phyloP scores from a whole-genome alignment of 2,329 filamentous ascomycete species.

The Apiospora marii region DNA sequence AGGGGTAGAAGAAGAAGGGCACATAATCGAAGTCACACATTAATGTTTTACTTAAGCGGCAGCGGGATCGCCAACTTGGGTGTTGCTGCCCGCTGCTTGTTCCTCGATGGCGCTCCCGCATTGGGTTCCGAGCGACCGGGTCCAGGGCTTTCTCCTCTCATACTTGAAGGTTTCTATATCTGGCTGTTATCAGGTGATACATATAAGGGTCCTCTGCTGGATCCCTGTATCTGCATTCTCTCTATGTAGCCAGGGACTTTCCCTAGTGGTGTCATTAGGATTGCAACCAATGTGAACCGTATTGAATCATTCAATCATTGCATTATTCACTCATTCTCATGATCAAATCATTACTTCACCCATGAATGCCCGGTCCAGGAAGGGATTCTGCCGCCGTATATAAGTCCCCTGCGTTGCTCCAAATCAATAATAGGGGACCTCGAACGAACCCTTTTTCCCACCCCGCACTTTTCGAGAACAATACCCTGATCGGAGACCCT shows the following conservation, averaged over 20 bases:
- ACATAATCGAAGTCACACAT: too few species aligned
- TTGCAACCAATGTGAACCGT: not conserved
- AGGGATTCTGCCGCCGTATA: not conserved
- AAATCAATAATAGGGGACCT: not conserved
- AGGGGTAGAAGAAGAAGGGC: not conserved
- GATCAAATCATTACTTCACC: not conserved
- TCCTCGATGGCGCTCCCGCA: not conserved
- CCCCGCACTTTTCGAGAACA: not conserved
- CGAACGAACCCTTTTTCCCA: not conserved
- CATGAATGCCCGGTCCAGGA: not conserved
- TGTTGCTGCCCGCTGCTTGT: not conserved
- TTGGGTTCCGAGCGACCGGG: slow-evolving; percentile 4
- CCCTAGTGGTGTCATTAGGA: not conserved
- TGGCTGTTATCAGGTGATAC: not conserved
- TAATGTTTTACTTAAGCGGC: too few species aligned
- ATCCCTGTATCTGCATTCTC: not conserved
- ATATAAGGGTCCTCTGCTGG: not conserved
- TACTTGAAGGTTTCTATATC: not conserved
- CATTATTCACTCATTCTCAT: not conserved
- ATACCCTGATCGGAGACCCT: not conserved
- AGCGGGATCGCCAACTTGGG: too few species aligned
- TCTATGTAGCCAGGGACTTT: not conserved
- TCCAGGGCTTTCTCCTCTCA: not conserved
- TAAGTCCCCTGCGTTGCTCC: not conserved
- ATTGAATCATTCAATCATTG: not conserved